Evolutionary conservation across 2,329 filamentous ascomycete genomes (phyloP), one percentile per base, ranked within the genome.

Genomic region (Claviceps lovelessii): DNA sequence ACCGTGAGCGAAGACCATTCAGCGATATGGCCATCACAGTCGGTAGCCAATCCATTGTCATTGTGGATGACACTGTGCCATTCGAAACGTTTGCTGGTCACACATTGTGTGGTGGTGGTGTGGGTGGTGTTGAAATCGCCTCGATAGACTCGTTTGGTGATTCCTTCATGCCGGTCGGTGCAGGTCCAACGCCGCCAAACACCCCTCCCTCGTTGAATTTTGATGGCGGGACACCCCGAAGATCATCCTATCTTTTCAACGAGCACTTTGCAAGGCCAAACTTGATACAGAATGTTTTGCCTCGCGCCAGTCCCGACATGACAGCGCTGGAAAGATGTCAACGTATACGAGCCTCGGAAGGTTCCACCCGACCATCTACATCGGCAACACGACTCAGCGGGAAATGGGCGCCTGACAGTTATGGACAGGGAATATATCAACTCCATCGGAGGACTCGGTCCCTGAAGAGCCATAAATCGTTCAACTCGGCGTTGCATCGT

Each of bases 11-110:
- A 54, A 69, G 76, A 48, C 75, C 76, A 1, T 61, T 66, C 13
- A 81, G 78, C 58, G 78, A 81, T 57, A 73, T 73, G 60, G 78
- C 69, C 6, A 79, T 91, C 48, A 93, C 89, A 0, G 76, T 77
- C 11, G 87, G 88, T n/a, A 95, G 88, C 73, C 85, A 90, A 64
- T 95, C 89, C 0, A 94, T 95, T 60, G 78, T 95, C 54, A 94
- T 95, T 63, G 82, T 95, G 41, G 88, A 94, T 56, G 81, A 81
- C 37, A 85, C 83, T 0, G 61, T 76, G 17, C 70, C 75, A 0
- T 70, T 72, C 5, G 70, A 79, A 9, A 66, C 76, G n/a, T 69
- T 75, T 0, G 60, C 71, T 10, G 79, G 82, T 9, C 77, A 74
- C 9, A 72, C 72, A 39, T 72, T 74, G 23, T 63, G 78, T 8